Conservation (phyloP, 768 basidiomycete genomes). For the Coprinopsis sp. region DNA sequence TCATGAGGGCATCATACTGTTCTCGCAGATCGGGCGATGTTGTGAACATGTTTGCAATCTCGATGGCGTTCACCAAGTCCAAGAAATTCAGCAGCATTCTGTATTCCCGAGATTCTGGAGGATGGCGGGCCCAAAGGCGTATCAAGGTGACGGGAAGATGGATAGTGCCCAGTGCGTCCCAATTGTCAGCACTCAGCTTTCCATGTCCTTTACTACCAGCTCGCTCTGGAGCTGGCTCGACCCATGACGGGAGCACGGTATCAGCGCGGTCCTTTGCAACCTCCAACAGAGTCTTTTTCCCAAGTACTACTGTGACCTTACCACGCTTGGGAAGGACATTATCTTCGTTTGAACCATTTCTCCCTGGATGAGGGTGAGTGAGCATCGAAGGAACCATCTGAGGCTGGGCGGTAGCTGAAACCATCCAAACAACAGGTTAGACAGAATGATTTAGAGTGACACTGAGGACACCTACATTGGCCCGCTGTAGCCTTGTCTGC, state of each 20-base stretch:
- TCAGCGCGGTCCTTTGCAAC: too few relatives aligned
- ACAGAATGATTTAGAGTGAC: too few relatives aligned
- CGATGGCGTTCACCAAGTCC: conserved; percentile 22
- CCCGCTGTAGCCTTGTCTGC: too few relatives aligned
- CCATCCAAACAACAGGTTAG: too few relatives aligned
- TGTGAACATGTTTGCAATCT: conserved; percentile 14
- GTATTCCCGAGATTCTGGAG: conserved; percentile 10
- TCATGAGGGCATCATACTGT: conserved; percentile 11
- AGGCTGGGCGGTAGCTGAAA: too few relatives aligned
- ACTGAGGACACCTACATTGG: too few relatives aligned
- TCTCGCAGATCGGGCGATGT: conserved; percentile 9
- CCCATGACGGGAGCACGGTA: conserved; percentile 23
- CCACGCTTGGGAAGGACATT: too few relatives aligned
- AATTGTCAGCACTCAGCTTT: conserved; percentile 32
- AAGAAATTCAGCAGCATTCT: conserved; percentile 27
- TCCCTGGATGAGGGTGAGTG: too few relatives aligned
- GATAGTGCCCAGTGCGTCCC: conserved; percentile 26
- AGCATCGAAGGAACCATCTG: too few relatives aligned
- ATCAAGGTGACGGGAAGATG: conserved; percentile 31
- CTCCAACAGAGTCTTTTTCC: too few relatives aligned
- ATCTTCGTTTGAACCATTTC: too few relatives aligned
- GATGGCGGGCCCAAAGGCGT: conserved; percentile 25
- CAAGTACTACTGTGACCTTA: too few relatives aligned
- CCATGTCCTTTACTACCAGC: conserved; percentile 21
- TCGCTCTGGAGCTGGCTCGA: conserved; percentile 16